Conservation (phyloP, 305 asterid species). For the Striga hermonthica region DNA sequence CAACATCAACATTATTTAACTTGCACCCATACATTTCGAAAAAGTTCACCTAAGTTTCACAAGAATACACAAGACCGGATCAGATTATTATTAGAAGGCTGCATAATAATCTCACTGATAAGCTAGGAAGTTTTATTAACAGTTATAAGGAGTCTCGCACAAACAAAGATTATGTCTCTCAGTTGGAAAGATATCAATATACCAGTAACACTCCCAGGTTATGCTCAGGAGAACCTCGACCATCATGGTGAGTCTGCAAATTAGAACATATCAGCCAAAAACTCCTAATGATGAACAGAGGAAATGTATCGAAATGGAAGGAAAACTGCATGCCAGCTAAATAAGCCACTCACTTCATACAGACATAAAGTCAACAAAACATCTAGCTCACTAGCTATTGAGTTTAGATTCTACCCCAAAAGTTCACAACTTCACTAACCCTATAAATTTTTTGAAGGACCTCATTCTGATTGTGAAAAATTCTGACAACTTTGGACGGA, state of each 20-base stretch:
- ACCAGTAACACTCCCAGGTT: conserved; percentile 93
- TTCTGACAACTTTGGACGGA: background rate
- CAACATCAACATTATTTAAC: conserved; percentile 78
- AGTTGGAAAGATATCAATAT: conserved; percentile 15
- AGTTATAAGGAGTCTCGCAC: background rate
- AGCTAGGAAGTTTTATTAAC: conserved; percentile 1
- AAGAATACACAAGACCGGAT: conserved; percentile 21
- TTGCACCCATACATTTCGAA: conserved; percentile 90
- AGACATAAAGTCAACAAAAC: background rate
- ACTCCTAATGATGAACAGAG: background rate
- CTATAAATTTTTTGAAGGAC: no score
- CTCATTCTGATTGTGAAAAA: no score
- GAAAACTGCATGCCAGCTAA: no score
- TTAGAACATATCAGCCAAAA: conserved; percentile 22
- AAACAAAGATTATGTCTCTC: conserved; percentile 1
- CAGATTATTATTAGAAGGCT: conserved; percentile 12
- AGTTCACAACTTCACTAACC: no score
- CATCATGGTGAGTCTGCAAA: conserved; percentile 47
- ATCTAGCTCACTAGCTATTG: background rate
- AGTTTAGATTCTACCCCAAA: no score
- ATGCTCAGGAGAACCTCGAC: conserved; percentile 62
- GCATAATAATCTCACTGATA: conserved; percentile 15
- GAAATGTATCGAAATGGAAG: background rate
- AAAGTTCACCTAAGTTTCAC: conserved; percentile 63
- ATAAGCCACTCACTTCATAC: background rate